A percentile compares a stretch with the other conserved stretches of the same genome.
phyloP scores from a whole-genome alignment of 2,329 filamentous ascomycete species.

The Fonsecaea nubica region DNA sequence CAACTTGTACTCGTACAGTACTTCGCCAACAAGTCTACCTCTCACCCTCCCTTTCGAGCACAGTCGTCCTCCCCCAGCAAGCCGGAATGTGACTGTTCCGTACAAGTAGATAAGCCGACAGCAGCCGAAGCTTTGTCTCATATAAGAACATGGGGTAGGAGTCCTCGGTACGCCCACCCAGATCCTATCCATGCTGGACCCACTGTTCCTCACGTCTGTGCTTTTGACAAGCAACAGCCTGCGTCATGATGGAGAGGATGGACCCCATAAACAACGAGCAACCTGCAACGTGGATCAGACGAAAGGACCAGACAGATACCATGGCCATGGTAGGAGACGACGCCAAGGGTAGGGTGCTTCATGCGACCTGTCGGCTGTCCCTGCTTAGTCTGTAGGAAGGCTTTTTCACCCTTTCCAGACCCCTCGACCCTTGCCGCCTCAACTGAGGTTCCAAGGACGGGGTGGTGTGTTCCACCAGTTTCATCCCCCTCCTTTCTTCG shows the following conservation, averaged over 20 bases:
- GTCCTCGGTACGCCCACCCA: neutral
- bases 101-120: slow-evolving; percentile 7
- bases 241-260: slow-evolving; percentile 13
- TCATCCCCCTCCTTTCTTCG: slow-evolving; percentile 5
- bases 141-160: neutral
- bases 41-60: neutral
- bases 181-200: neutral
- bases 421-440: neutral
- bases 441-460: neutral
- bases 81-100: slow-evolving; percentile 1
- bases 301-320: slow-evolving; percentile 30
- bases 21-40: neutral
- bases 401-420: neutral
- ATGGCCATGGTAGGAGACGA: slow-evolving; percentile 13
- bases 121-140: slow-evolving; percentile 16
- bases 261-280: slow-evolving; percentile 5
- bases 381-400: neutral
- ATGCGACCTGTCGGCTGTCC: slow-evolving; percentile 2
- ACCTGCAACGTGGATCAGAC: slow-evolving; percentile 22
- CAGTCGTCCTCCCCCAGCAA: neutral
- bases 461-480: slow-evolving; percentile 6
- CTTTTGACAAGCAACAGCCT: slow-evolving; percentile 1
- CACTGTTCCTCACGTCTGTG: neutral
- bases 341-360: neutral
- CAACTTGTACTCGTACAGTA: neutral